These are phyloP conservation scores for Trametes maxima DNA, from an alignment of 768 basidiomycete species.

Conservation along the genomic window DNA sequence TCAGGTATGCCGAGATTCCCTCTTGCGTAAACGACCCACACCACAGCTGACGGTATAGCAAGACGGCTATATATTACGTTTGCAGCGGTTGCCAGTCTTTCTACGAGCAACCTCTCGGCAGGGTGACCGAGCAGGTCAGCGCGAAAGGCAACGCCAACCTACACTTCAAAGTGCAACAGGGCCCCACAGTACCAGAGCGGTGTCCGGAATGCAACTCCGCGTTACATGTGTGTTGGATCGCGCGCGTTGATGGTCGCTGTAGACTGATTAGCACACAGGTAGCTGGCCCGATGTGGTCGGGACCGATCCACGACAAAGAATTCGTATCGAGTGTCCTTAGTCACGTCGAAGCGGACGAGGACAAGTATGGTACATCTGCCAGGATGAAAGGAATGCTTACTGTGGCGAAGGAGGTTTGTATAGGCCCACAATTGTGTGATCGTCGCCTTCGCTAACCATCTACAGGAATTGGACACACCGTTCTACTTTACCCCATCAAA, in stretches of 20 bases:
- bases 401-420: conserved; percentile 81
- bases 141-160: conserved; percentile 59
- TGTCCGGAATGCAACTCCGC: conserved; percentile 84
- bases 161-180: conserved; percentile 71
- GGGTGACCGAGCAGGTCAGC: conserved; percentile 60
- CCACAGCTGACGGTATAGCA: conserved; percentile 48
- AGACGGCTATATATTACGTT: conserved; percentile 83
- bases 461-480: conserved; percentile 72
- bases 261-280: conserved; percentile 48
- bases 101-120: conserved; percentile 86
- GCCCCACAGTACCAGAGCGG: conserved; percentile 62
- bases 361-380: conserved; percentile 72
- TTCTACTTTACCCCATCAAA: conserved; percentile 90
- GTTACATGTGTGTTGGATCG: conserved; percentile 60
- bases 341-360: conserved; percentile 64
- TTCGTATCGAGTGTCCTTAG: conserved; percentile 78
- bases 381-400: conserved; percentile 97
- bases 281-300: conserved; percentile 98
- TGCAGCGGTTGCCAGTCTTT: conserved; percentile 84
- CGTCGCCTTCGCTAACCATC: not conserved
- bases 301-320: conserved; percentile 72
- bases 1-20: conserved; percentile 56
- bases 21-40: not conserved
- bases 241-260: not conserved
- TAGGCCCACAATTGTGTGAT: not conserved